phyloP scores from a whole-genome alignment of 768 basidiomycete genomes.

The Lactarius psammicola region DNA sequence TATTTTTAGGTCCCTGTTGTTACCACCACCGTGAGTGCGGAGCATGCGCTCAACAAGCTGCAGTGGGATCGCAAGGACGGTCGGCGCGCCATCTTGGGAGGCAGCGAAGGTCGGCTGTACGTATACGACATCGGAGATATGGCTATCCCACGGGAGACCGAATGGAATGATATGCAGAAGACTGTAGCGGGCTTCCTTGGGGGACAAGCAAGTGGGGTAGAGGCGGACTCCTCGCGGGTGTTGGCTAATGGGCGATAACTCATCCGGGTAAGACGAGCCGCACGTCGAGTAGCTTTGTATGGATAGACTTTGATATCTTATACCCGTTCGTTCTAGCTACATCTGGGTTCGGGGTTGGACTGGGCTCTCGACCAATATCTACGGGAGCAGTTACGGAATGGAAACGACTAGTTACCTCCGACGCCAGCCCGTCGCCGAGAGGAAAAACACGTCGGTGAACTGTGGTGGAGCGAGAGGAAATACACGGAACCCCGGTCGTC shows the following conservation, averaged over 20 bases:
- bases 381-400: background rate
- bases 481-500: constrained; percentile 22
- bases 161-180: constrained; percentile 93
- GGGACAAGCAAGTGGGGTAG: constrained; percentile 42
- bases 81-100: constrained; percentile 83
- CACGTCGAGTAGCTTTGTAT: constrained; percentile 4
- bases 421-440: background rate
- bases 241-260: constrained; percentile 38
- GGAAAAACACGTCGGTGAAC: background rate
- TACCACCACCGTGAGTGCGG: constrained; percentile 77
- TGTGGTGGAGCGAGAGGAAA: background rate
- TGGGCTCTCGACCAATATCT: background rate
- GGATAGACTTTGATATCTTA: constrained; percentile 15
- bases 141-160: constrained; percentile 81
- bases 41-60: constrained; percentile 90
- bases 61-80: constrained; percentile 95
- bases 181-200: constrained; percentile 67
- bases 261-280: background rate
- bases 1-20: constrained; percentile 77
- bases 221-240: constrained; percentile 34
- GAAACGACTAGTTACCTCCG: background rate
- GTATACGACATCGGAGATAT: constrained; percentile 95
- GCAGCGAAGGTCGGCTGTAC: constrained; percentile 89
- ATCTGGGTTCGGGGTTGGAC: background rate
- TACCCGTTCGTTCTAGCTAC: constrained; percentile 12